phyloP scores from a whole-genome alignment of 305 asterid genomes.

The Fraxinus dipetala region DNA sequence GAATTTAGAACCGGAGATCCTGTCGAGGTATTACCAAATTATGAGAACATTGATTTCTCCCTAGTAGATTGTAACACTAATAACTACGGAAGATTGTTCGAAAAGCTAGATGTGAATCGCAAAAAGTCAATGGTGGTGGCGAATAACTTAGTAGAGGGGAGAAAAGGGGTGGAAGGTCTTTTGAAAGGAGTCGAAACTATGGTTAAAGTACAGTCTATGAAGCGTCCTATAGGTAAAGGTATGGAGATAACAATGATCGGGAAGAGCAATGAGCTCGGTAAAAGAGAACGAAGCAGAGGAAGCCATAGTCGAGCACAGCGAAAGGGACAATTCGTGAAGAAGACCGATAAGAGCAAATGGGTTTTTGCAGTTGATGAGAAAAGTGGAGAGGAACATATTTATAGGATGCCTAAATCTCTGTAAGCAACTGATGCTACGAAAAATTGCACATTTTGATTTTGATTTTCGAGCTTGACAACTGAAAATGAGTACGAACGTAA shows the following conservation, averaged over 20 bases:
- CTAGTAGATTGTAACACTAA: constrained; percentile 46
- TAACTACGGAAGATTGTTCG: constrained; percentile 33
- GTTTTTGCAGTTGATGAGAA: constrained; percentile 36
- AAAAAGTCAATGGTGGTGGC: constrained; percentile 58
- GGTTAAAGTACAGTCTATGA: constrained; percentile 46
- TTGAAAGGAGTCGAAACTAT: constrained; percentile 43
- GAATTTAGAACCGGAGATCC: constrained; percentile 62
- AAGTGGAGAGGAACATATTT: constrained; percentile 69
- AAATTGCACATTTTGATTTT: too few relatives aligned
- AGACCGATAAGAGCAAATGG: neutral
- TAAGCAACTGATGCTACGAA: neutral
- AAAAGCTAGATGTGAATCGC: constrained; percentile 47
- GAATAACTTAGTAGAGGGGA: constrained; percentile 53
- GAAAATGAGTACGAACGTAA: too few relatives aligned
- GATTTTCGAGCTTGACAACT: too few relatives aligned
- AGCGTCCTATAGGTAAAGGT: constrained; percentile 55
- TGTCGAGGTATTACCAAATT: constrained; percentile 35
- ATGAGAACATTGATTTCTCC: constrained; percentile 55
- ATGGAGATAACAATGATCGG: constrained; percentile 63
- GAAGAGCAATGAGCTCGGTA: constrained; percentile 1
- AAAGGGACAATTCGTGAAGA: constrained; percentile 7
- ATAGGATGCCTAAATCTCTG: constrained; percentile 38
- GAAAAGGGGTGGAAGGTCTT: constrained; percentile 42
- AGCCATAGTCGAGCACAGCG: constrained; percentile 30
- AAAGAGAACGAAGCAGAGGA: constrained; percentile 26